phyloP scores from a whole-genome alignment of 352 stramenopile genomes.

The Phytophthora melonis region DNA sequence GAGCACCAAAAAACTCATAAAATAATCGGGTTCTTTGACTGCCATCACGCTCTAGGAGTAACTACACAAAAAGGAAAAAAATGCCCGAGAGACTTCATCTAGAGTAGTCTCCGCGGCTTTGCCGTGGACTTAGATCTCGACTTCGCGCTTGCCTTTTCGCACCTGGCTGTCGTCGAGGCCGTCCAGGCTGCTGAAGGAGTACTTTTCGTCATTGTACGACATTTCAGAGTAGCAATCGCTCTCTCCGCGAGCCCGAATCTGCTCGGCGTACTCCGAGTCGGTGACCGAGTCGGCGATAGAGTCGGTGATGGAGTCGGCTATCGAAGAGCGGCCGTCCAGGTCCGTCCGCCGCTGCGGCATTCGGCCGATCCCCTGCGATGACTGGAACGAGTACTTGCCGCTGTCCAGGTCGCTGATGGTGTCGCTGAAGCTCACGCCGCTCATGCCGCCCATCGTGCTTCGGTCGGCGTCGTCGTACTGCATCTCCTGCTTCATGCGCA shows the following conservation, averaged over 20 bases:
- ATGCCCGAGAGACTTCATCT: background rate
- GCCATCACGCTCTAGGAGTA: constrained; percentile 35
- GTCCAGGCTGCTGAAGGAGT: constrained; percentile 69
- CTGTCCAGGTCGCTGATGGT: constrained; percentile 69
- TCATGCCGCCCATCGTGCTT: constrained; percentile 37
- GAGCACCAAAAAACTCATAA: constrained; percentile 27
- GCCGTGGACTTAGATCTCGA: constrained; percentile 63
- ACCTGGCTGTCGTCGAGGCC: constrained; percentile 49
- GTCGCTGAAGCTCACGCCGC: constrained; percentile 54
- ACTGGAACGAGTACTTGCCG: constrained; percentile 69
- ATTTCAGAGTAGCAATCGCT: constrained; percentile 84
- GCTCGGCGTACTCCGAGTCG: constrained; percentile 74
- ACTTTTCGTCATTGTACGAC: constrained; percentile 88
- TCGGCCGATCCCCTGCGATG: constrained; percentile 43
- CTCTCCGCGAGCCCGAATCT: constrained; percentile 55
- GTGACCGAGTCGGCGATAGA: constrained; percentile 71
- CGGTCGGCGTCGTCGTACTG: constrained; percentile 58
- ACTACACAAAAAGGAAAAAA: constrained; percentile 13
- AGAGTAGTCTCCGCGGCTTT: background rate
- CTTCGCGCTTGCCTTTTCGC: constrained; percentile 57
- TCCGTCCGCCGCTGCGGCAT: constrained; percentile 25
- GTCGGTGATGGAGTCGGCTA: constrained; percentile 62
- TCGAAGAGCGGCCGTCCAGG: constrained; percentile 41
- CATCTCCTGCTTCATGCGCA: constrained; percentile 85
- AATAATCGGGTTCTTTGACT: constrained; percentile 38